Evolutionary conservation across 306 rosid species (phyloP).

Genomic region (Castanea crenata): DNA sequence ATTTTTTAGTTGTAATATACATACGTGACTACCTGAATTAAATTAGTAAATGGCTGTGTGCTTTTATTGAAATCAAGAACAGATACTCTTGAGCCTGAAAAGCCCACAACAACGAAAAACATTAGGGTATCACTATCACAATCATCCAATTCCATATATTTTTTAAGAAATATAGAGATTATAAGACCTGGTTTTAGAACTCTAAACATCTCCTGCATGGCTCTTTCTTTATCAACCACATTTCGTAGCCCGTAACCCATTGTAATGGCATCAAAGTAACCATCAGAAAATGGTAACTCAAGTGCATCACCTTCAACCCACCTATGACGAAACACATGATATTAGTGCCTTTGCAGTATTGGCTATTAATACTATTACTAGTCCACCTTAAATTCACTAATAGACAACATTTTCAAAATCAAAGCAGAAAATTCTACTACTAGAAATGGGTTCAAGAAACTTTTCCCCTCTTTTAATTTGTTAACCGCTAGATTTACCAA

Average conservation of each 20-base stretch:
- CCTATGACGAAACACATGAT: slow-evolving; percentile 38
- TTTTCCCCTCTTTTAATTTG: background rate
- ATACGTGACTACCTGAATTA: slow-evolving; percentile 50
- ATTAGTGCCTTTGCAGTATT: slow-evolving; percentile 15
- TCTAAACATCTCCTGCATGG: slow-evolving; percentile 68
- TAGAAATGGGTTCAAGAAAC: background rate
- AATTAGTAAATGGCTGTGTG: slow-evolving; percentile 40
- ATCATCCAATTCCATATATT: slow-evolving; percentile 4
- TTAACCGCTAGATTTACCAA: slow-evolving; percentile 41
- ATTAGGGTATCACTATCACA: slow-evolving; percentile 4
- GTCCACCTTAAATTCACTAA: background rate
- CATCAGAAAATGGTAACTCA: slow-evolving; percentile 73
- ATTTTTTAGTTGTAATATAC: background rate
- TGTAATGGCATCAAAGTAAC: slow-evolving; percentile 75
- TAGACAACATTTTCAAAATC: background rate
- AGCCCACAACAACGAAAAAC: background rate
- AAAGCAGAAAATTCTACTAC: background rate
- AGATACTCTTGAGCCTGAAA: slow-evolving; percentile 67
- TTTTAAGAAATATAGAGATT: slow-evolving; percentile 2
- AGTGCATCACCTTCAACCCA: slow-evolving; percentile 98
- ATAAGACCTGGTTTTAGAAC: slow-evolving; percentile 69
- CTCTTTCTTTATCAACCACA: slow-evolving; percentile 65
- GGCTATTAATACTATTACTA: background rate
- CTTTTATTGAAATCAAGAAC: slow-evolving; percentile 86
- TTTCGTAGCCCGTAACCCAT: slow-evolving; percentile 94